A percentile compares a stretch with the other conserved stretches of the same genome.
Evolutionary conservation across 441 rosid species (phyloP).

Genomic region (Brassica balearica): DNA sequence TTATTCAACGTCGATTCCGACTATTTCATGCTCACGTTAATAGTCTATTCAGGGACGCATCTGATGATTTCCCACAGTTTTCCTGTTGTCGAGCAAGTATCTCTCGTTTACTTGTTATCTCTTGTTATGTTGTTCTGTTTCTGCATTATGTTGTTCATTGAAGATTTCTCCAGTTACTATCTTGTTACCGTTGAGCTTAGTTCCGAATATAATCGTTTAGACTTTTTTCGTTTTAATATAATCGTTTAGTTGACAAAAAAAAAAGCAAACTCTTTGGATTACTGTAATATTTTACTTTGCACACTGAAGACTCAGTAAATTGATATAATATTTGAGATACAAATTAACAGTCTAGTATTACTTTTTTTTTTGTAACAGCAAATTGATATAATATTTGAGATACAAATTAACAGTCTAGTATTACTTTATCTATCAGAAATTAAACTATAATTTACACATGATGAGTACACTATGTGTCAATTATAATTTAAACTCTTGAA

Average conservation of each 20-base stretch:
- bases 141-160: neutral
- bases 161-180: too few species aligned
- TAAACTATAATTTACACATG: neutral
- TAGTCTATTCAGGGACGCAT: neutral
- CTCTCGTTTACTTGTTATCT: neutral
- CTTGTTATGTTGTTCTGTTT: neutral
- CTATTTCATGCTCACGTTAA: neutral
- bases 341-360: neutral
- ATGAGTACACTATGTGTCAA: conserved; percentile 28
- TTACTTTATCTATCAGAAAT: neutral
- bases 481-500: neutral
- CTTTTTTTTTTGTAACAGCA: neutral
- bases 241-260: too few species aligned
- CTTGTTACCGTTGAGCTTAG: too few species aligned
- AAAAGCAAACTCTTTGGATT: neutral
- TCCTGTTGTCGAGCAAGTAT: neutral
- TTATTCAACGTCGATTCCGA: neutral
- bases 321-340: neutral
- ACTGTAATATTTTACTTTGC: neutral
- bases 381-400: neutral
- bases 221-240: too few species aligned
- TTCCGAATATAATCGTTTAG: too few species aligned
- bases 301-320: neutral
- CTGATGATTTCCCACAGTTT: neutral
- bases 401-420: neutral